A percentile compares a stretch with the other conserved stretches of the same genome.
These are phyloP conservation scores for Erysimum pusillum DNA, from an alignment of 441 rosid genomes.

Conservation along the genomic window DNA sequence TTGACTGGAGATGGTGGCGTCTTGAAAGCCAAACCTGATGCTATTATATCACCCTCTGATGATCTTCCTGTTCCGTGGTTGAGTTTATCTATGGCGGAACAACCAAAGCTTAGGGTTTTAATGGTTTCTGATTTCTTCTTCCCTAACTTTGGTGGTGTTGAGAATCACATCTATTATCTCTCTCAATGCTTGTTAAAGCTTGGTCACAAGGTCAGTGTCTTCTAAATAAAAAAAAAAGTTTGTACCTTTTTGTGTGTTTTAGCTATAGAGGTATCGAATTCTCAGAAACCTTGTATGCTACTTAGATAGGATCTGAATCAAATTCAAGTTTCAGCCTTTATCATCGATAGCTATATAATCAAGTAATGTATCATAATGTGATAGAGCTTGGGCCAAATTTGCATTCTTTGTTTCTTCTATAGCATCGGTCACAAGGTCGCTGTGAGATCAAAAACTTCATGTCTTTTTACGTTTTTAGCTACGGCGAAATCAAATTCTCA, in stretches of 20 bases:
- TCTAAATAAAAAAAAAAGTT: background rate
- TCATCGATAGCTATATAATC: too few relatives aligned
- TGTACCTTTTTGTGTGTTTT: background rate
- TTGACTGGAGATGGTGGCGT: constrained; percentile 93
- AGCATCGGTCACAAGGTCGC: too few relatives aligned
- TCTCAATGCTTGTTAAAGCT: constrained; percentile 91
- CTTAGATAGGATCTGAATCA: too few relatives aligned
- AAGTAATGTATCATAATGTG: too few relatives aligned
- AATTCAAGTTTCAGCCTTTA: too few relatives aligned
- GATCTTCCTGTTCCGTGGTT: constrained; percentile 68
- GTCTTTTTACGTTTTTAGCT: constrained; percentile 2
- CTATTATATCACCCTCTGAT: constrained; percentile 63
- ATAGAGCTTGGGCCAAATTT: too few relatives aligned
- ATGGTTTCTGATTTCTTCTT: constrained; percentile 99
- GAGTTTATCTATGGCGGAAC: constrained; percentile 51
- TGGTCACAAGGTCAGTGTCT: constrained; percentile 86
- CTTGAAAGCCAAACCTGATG: constrained; percentile 77
- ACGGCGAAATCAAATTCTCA: background rate
- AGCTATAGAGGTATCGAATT: background rate
- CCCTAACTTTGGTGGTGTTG: constrained; percentile 99
- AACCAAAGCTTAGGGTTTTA: constrained; percentile 70
- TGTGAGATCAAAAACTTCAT: background rate
- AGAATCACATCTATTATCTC: constrained; percentile 89
- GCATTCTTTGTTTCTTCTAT: too few relatives aligned
- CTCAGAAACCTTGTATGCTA: too few relatives aligned